Conservation (phyloP, 768 basidiomycete genomes). For the Panus rudis region DNA sequence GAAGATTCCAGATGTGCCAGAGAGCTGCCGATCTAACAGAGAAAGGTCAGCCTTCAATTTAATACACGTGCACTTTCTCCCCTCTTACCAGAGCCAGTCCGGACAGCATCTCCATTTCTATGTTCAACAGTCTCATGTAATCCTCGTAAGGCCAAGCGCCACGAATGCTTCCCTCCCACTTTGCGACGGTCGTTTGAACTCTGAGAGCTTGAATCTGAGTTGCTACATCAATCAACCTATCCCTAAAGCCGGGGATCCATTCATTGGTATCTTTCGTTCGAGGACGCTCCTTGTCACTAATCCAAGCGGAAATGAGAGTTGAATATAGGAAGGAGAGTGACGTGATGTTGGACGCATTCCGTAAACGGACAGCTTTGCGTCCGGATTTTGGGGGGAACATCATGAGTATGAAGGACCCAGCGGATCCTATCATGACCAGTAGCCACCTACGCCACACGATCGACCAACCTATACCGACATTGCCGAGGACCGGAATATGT, state of each 20-base stretch:
- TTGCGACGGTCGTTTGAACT: conserved; percentile 29
- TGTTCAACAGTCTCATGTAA: conserved; percentile 34
- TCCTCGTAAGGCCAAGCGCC: conserved; percentile 47
- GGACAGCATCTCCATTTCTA: conserved; percentile 35
- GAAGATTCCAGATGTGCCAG: conserved; percentile 35
- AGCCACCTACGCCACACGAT: conserved; percentile 47
- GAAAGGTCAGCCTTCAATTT: neutral
- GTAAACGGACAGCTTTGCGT: conserved; percentile 38
- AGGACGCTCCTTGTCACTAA: conserved; percentile 16
- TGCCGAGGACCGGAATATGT: conserved; percentile 36
- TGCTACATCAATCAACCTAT: conserved; percentile 24
- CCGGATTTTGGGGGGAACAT: conserved; percentile 45
- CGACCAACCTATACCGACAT: conserved; percentile 45
- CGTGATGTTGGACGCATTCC: conserved; percentile 34
- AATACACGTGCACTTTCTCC: no score
- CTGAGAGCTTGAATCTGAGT: conserved; percentile 29
- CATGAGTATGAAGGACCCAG: conserved; percentile 47
- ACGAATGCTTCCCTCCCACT: conserved; percentile 42
- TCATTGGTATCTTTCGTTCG: conserved; percentile 8
- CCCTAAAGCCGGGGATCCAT: conserved; percentile 24
- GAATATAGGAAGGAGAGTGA: conserved; percentile 36
- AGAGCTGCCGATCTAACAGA: conserved; percentile 31
- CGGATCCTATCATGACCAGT: conserved; percentile 43
- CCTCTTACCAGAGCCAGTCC: conserved; percentile 32
- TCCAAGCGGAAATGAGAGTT: conserved; percentile 37